Evolutionary conservation across 1,284 basidiomycete genomes (phyloP).

Genomic region (Ustilago trichophora): DNA sequence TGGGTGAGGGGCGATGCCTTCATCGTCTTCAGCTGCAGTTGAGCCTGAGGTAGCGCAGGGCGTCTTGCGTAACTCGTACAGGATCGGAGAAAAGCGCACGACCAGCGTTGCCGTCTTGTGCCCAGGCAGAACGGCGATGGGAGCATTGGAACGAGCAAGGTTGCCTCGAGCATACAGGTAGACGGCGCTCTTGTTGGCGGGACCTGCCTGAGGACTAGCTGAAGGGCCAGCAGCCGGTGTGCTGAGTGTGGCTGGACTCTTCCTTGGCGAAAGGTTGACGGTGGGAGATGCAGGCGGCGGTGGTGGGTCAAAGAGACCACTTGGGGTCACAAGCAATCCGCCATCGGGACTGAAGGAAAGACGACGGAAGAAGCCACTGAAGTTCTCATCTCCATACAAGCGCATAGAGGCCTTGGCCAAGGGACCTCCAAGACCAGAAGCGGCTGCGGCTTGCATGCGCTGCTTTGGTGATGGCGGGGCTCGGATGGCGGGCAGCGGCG

Average conservation of each 20-base stretch:
- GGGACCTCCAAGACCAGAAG: constrained; percentile 21
- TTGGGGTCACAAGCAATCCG: constrained; percentile 88
- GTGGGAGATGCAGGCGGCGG: constrained; percentile 51
- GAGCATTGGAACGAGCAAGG: constrained; percentile 75
- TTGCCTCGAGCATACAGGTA: constrained; percentile 96
- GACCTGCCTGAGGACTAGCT: constrained; percentile 19
- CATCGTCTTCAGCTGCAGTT: constrained; percentile 11
- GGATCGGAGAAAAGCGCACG: constrained; percentile 89
- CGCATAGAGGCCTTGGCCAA: constrained; percentile 47
- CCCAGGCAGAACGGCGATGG: constrained; percentile 92
- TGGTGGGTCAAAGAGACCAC: constrained; percentile 79
- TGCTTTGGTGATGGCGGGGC: constrained; percentile 59
- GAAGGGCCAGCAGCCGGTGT: not conserved
- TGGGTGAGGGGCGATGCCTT: constrained; percentile 52
- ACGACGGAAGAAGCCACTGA: constrained; percentile 93
- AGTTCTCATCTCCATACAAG: constrained; percentile 93
- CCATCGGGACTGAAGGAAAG: constrained; percentile 95
- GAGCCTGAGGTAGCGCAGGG: constrained; percentile 2
- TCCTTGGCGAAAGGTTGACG: constrained; percentile 33
- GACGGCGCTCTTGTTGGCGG: constrained; percentile 73
- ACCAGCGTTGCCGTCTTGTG: constrained; percentile 94
- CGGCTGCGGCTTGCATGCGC: constrained; percentile 51
- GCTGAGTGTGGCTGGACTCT: constrained; percentile 26
- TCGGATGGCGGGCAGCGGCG: constrained; percentile 65
- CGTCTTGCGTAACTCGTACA: constrained; percentile 80